phyloP scores from a whole-genome alignment of 2,329 filamentous ascomycete genomes.

The Exophiala sp. region DNA sequence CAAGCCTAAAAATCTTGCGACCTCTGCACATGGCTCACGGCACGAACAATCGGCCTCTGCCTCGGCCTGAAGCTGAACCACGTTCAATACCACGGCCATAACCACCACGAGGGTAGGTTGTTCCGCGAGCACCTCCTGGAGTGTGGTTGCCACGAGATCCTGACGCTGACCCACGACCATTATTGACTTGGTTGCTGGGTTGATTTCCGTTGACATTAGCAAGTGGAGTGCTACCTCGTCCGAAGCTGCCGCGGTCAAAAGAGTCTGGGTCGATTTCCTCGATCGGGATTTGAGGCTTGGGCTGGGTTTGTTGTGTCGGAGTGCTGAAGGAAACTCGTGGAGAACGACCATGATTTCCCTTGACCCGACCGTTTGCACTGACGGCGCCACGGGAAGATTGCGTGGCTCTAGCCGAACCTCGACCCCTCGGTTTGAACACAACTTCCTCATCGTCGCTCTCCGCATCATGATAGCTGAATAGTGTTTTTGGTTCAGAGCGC shows the following conservation, averaged over 20 bases:
- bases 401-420: slow-evolving; percentile 16
- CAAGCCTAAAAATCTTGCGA: slow-evolving; percentile 3
- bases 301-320: slow-evolving; percentile 6
- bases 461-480: slow-evolving; percentile 45
- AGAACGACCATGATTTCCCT: slow-evolving; percentile 12
- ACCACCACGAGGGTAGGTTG: slow-evolving; percentile 15
- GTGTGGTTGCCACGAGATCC: slow-evolving; percentile 12
- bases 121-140: slow-evolving; percentile 16
- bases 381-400: slow-evolving; percentile 10
- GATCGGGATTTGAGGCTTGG: slow-evolving; percentile 40
- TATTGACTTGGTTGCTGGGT: slow-evolving; percentile 10
- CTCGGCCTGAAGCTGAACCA: slow-evolving; percentile 23
- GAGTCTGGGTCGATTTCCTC: slow-evolving; percentile 48
- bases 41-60: slow-evolving; percentile 30
- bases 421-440: slow-evolving; percentile 37
- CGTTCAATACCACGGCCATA: slow-evolving; percentile 23
- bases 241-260: slow-evolving; percentile 39
- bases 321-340: slow-evolving; percentile 23
- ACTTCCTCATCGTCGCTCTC: slow-evolving; percentile 49
- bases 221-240: slow-evolving; percentile 27
- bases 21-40: slow-evolving; percentile 15
- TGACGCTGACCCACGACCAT: slow-evolving; percentile 4
- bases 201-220: slow-evolving; percentile 22
- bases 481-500: slow-evolving; percentile 38
- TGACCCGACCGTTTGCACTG: slow-evolving; percentile 11